A percentile compares a stretch with the other conserved stretches of the same genome.
Conservation (phyloP, 208 protist species). For the Borovskyia barvae region DNA sequence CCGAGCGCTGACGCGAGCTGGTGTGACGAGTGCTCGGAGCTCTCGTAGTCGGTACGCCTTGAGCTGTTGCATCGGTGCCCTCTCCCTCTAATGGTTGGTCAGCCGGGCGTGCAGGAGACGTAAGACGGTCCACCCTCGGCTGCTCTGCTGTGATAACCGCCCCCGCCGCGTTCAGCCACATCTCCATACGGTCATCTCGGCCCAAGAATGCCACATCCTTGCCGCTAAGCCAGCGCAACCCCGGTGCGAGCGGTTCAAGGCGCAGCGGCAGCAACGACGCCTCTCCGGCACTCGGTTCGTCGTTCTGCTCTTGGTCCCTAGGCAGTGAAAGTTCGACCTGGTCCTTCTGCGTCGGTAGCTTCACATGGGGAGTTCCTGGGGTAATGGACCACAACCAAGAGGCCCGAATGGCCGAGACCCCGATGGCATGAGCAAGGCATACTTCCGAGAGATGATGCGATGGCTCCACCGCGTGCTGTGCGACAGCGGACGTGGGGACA, state of each 20-base stretch:
- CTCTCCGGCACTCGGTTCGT: not conserved
- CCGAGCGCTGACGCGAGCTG: not conserved
- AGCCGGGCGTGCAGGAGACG: too few relatives aligned
- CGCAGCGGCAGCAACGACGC: conserved; percentile 4
- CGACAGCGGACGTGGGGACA: not conserved
- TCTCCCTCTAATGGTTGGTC: too few relatives aligned
- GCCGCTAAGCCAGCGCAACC: conserved; percentile 12
- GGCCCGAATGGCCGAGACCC: conserved; percentile 38
- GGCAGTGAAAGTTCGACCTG: not conserved
- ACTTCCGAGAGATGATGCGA: conserved; percentile 12
- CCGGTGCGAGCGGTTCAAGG: conserved; percentile 4
- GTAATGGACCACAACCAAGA: conserved; percentile 34
- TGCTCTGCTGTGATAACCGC: conserved; percentile 19
- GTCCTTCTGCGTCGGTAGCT: conserved; percentile 9
- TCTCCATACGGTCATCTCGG: conserved; percentile 27
- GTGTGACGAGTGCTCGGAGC: too few relatives aligned
- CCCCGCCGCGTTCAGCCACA: conserved; percentile 20
- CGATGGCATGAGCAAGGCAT: conserved; percentile 46
- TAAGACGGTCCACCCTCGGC: too few relatives aligned
- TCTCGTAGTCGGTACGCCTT: too few relatives aligned
- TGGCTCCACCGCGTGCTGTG: not conserved
- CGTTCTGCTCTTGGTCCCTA: not conserved
- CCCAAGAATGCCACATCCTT: conserved; percentile 12
- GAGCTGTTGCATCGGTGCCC: too few relatives aligned
- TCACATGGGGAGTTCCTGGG: conserved; percentile 12